Base-by-base conservation (phyloP, 331 rosid species). In the Spiraea crenata region DNA sequence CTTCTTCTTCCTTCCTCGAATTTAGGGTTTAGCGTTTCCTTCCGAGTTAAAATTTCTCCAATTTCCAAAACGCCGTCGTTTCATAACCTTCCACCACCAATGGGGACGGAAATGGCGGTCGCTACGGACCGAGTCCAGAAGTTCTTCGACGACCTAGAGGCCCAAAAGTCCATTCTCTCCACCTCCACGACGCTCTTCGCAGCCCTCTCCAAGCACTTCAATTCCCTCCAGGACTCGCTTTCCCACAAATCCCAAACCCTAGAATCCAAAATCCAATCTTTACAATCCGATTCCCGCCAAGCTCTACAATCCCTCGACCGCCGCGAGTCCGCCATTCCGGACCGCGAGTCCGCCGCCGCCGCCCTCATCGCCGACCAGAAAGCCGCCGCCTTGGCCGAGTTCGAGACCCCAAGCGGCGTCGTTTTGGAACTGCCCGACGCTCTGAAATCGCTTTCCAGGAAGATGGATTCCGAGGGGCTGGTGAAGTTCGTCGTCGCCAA, bases 91-190 rank as follows among this genome's bases (percentile, higher is more conserved):
- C 68, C 69, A 38, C n/a, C 79, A 63, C n/a, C 79, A 63, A 90
- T 88, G 95, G 85, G 77, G 81, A 69, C 89, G n/a, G 76, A 84
- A 45, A 5, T 82, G 57, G 75, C 69, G 37, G 73, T 82, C 44
- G 44, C 51, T 69, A 70, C 87, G 39, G 81, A 80, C 41, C 81
- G 70, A n/a, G 83, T 90, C 47, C 76, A 78, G 52, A 74, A 82
- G 65, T 90, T 90, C 83, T 86, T 88, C 83, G 69, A 85, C 44
- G 83, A 88, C 75, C 82, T 90, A 1, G 92, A 83, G 73, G 66
- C 81, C 7, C 93, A 80, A 20, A 88, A 82, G 74, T 57, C 66
- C 61, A 57, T 85, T 14, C 82, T 90, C 12, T 69, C 74, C 65
- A 80, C 79, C 48, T 90, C 92, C 79, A 84, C 95, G 16, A 39